Evolutionary conservation across 2,329 filamentous ascomycete species (phyloP).

Genomic region (Myriosclerotinia scirpicola): DNA sequence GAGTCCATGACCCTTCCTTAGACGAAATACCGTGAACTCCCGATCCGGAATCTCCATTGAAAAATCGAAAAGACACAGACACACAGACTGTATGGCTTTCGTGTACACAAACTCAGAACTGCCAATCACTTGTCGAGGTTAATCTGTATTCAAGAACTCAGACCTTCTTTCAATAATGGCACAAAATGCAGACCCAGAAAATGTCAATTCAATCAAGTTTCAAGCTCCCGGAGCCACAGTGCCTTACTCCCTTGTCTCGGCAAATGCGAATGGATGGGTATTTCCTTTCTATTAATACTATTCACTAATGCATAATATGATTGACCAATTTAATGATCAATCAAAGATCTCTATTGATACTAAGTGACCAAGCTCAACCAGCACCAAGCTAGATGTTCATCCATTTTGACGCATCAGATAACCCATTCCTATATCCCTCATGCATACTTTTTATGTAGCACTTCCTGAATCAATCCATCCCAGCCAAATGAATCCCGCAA

Average conservation of each 20-base stretch:
- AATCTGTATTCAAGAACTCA: too few species aligned
- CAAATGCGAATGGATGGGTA: not conserved
- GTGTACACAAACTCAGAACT: too few species aligned
- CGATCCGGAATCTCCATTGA: too few species aligned
- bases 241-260: too few species aligned
- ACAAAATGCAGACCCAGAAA: too few species aligned
- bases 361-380: not conserved
- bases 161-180: too few species aligned
- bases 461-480: not conserved
- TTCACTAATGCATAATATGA: conserved; percentile 11
- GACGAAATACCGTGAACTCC: too few species aligned
- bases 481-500: conserved; percentile 2
- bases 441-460: not conserved
- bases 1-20: too few species aligned
- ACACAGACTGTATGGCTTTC: too few species aligned
- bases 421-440: not conserved
- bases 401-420: not conserved
- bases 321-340: not conserved
- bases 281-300: conserved; percentile 21
- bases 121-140: too few species aligned
- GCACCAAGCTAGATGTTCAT: conserved; percentile 7
- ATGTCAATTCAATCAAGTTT: too few species aligned
- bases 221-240: not conserved
- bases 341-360: conserved; percentile 15
- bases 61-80: too few species aligned